A percentile compares a stretch with the other conserved stretches of the same genome.
Evolutionary conservation across 2,329 filamentous ascomycete species (phyloP).

Genomic region (Berkeleyomyces rouxiae): DNA sequence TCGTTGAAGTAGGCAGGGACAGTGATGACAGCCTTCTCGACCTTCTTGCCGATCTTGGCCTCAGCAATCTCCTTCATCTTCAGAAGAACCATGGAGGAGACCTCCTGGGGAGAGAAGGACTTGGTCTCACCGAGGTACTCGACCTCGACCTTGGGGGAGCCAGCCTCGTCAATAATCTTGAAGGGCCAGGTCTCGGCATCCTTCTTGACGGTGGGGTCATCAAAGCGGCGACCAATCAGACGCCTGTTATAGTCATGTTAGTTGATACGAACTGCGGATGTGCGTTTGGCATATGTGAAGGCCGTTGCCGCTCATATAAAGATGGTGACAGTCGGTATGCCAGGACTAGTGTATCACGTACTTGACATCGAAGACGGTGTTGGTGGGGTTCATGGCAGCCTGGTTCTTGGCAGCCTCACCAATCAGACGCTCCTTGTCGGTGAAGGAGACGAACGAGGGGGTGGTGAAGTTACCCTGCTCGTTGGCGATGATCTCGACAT

Average conservation of each 20-base stretch:
- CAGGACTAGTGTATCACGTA: conserved; percentile 28
- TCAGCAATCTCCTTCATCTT: conserved; percentile 99
- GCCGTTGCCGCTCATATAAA: too few species aligned
- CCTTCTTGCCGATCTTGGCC: conserved; percentile 95
- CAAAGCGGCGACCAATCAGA: conserved; percentile 89
- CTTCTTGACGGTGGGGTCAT: conserved; percentile 96
- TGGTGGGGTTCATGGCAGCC: conserved; percentile 96
- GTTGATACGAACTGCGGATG: not conserved
- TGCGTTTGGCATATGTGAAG: too few species aligned
- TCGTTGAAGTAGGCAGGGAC: conserved; percentile 99
- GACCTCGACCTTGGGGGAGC: conserved; percentile 83
- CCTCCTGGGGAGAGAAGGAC: conserved; percentile 94
- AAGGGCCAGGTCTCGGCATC: conserved; percentile 98
- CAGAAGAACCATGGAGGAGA: conserved; percentile 94
- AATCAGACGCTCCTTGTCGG: conserved; percentile 94
- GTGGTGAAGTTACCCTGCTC: conserved; percentile 99
- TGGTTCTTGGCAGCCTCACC: conserved; percentile 99
- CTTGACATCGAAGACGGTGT: conserved; percentile 99
- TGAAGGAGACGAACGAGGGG: conserved; percentile 98
- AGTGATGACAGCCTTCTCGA: conserved; percentile 97
- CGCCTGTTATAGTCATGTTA: conserved; percentile 42
- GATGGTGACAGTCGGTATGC: not conserved
- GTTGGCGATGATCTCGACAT: conserved; percentile 99
- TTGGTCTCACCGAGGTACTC: conserved; percentile 91
- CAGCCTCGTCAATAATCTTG: conserved; percentile 84